Percentiles rank a stretch among this genome's conserved stretches.
phyloP scores from a whole-genome alignment of 2,329 filamentous ascomycete genomes.

The Botrytis squamosa region DNA sequence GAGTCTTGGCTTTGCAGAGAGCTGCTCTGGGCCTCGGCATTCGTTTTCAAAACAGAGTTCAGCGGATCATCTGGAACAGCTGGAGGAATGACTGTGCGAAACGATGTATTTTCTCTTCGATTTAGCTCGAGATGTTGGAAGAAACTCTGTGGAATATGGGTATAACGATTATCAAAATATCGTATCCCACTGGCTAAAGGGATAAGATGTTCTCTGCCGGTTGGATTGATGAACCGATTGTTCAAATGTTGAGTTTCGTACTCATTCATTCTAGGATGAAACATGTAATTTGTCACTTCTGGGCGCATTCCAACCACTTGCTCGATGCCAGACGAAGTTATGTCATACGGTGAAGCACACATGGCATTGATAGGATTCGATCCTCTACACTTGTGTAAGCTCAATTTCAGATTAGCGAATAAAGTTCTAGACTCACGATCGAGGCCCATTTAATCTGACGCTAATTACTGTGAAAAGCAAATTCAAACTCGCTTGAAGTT shows the following conservation, averaged over 20 bases:
- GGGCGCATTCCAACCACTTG: too few relatives aligned
- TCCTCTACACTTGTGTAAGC: background rate
- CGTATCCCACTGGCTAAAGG: too few relatives aligned
- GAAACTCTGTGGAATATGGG: background rate
- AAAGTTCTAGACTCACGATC: background rate
- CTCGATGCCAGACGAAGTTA: too few relatives aligned
- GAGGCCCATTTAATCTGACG: background rate
- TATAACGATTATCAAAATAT: background rate
- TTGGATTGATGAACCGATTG: too few relatives aligned
- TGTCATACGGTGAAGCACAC: too few relatives aligned
- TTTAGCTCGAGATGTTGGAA: background rate
- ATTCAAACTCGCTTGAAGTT: background rate
- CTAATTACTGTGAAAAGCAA: background rate
- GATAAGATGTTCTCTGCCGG: too few relatives aligned
- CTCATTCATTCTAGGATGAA: too few relatives aligned
- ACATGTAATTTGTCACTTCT: too few relatives aligned
- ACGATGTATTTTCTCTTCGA: background rate
- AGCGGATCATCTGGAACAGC: background rate
- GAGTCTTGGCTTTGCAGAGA: background rate
- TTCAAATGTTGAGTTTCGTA: too few relatives aligned
- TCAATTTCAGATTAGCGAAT: background rate
- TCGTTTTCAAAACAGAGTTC: background rate
- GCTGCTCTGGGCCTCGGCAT: background rate
- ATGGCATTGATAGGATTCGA: too few relatives aligned
- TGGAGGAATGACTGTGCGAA: background rate